Percentiles rank a stretch among this genome's conserved stretches.
Conservation (phyloP, 1,284 basidiomycete species). For the Tremellales sp. region DNA sequence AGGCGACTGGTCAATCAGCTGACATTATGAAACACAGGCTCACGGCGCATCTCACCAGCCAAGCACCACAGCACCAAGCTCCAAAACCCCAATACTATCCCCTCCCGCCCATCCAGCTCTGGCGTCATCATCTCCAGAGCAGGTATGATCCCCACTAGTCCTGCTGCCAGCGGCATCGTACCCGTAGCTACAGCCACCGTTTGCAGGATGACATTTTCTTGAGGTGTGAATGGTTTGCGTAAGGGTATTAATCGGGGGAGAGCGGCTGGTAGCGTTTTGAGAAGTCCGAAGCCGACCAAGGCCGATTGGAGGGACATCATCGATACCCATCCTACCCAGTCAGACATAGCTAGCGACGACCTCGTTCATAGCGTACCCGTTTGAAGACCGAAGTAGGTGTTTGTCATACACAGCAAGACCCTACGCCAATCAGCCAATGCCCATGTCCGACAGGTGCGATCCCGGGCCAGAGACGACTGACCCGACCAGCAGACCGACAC, state of each 20-base stretch:
- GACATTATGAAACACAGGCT: not conserved
- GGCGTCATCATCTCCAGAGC: conserved; percentile 74
- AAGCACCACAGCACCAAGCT: conserved; percentile 67
- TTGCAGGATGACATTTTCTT: conserved; percentile 90
- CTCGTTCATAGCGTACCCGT: conserved; percentile 23
- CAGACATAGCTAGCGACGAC: not conserved
- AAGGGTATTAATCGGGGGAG: conserved; percentile 52
- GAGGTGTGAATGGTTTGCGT: conserved; percentile 61
- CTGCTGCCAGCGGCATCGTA: conserved; percentile 84
- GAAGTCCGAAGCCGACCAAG: conserved; percentile 83
- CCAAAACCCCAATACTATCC: conserved; percentile 68
- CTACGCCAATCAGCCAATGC: conserved; percentile 1
- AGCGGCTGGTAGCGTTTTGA: conserved; percentile 55
- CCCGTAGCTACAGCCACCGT: conserved; percentile 89
- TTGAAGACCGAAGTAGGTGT: conserved; percentile 50
- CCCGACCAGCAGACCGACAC: conserved; percentile 45
- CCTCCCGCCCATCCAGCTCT: conserved; percentile 67
- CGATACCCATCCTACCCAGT: conserved; percentile 46
- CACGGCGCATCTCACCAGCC: conserved; percentile 9
- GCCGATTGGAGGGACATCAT: conserved; percentile 93
- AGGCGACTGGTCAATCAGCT: conserved; percentile 59
- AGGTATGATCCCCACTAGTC: conserved; percentile 91
- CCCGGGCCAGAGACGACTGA: conserved; percentile 4
- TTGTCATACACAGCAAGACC: conserved; percentile 46
- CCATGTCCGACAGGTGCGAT: not conserved